Evolutionary conservation across 257 asterid species (phyloP).

Genomic region (Mentha longifolia): DNA sequence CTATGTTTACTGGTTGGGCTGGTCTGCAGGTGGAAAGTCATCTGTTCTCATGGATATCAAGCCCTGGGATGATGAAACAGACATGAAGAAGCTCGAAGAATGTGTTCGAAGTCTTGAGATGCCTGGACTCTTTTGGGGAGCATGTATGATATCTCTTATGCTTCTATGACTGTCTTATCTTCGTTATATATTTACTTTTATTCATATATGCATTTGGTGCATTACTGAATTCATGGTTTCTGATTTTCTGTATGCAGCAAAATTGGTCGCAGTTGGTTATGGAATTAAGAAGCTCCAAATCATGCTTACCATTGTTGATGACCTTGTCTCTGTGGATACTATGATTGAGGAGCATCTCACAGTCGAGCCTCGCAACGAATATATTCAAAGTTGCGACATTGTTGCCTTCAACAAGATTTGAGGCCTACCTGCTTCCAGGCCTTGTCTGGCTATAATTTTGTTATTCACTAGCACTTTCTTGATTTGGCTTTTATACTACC

Average conservation of each 20-base stretch:
- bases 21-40: constrained; percentile 81
- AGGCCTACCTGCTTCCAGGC: constrained; percentile 26
- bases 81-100: constrained; percentile 93
- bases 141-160: constrained; percentile 58
- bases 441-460: constrained; percentile 41
- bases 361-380: constrained; percentile 62
- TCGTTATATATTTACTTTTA: not conserved
- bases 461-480: constrained; percentile 16
- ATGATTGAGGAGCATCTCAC: constrained; percentile 64
- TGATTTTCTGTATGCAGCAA: constrained; percentile 47
- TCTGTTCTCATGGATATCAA: constrained; percentile 92
- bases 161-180: not conserved
- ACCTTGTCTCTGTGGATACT: constrained; percentile 64
- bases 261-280: constrained; percentile 70
- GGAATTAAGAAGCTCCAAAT: constrained; percentile 81
- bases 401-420: constrained; percentile 80
- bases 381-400: constrained; percentile 72
- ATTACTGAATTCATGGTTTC: not conserved
- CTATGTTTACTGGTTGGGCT: not conserved
- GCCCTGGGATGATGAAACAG: constrained; percentile 99
- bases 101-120: constrained; percentile 70
- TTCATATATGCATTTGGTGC: not conserved
- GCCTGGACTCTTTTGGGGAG: constrained; percentile 96
- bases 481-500: constrained; percentile 8
- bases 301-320: constrained; percentile 74